Evolutionary conservation across 2,329 filamentous ascomycete genomes (phyloP), one percentile per base, ranked within the genome.

Genomic region (Aspergillus ibericus): DNA sequence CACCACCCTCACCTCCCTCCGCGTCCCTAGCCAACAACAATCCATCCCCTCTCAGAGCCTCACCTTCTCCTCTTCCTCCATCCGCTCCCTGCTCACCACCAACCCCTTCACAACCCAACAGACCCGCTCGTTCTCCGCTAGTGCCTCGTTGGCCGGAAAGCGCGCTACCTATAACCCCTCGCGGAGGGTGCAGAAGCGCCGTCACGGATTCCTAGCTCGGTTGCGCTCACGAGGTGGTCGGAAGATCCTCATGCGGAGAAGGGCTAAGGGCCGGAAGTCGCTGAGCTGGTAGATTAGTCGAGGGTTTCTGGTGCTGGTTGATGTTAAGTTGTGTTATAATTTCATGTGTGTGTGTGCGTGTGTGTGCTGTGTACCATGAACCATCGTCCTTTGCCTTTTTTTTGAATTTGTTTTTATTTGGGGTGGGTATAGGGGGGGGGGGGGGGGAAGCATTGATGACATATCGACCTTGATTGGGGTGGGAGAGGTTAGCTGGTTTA

Each of bases 151-250:
- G 5, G 74, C 70, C 47, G 78, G 69, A 25, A 75, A 74, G 51
- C 78, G 85, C 62, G 74, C 81, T 58, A 88, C 85, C 42, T 87
- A 80, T 67, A 83, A 83, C 56, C 84, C 85, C 9, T 85, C 81
- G 52, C 82, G 86, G 62, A 69, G 81, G 46, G 82, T 86, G 42
- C 78, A 86, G 70, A 88, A 88, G 75, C 78, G 85, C 62, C 78
- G 85, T 66, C 83, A 85, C 73, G 85, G 85, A 2, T 88, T 86
- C 67, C 68, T 88, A 59, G 75, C 80, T 9, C 72, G 85, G 65
- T 63, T 85, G 60, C 77, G 77, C 67, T 79, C 78, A 20, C 78
- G 80, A 67, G 82, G 79, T 53, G 85, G 85, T 22, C 74, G 82
- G 67, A 80, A 80, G 70, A 76, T 82, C 50, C 63, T 88, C 63